Conservation (phyloP, 83 land plant species). For the Picea engelmannii region DNA sequence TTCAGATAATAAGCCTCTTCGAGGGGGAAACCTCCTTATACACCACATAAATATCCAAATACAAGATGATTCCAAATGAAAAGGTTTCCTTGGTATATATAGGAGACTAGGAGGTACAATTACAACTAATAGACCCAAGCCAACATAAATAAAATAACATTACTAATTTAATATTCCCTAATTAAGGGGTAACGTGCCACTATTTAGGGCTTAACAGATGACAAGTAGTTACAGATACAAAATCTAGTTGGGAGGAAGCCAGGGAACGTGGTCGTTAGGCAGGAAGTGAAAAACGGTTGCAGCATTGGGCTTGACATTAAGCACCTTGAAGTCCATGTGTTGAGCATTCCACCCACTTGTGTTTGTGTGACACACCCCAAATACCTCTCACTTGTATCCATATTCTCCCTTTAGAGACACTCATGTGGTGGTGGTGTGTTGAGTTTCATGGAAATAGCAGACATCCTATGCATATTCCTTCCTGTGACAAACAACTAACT, state of each 20-base stretch:
- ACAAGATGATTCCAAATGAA: no score
- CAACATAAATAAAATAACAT: no score
- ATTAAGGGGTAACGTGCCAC: no score
- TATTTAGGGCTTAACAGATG: no score
- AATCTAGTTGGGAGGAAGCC: conserved; percentile 22
- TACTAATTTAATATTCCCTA: no score
- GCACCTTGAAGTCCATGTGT: conserved; percentile 56
- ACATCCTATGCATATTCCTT: conserved; percentile 34
- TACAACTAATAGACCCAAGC: no score
- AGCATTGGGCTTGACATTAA: conserved; percentile 52
- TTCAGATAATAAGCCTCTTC: no score
- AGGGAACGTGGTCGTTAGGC: conserved; percentile 49
- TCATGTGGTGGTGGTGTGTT: conserved; percentile 19
- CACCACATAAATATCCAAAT: no score
- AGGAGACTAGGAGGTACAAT: no score
- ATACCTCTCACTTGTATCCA: conserved; percentile 34
- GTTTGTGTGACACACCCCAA: conserved; percentile 65
- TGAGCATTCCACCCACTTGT: conserved; percentile 64
- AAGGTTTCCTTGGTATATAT: no score
- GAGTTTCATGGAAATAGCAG: conserved; percentile 33
- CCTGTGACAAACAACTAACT: conserved; percentile 30
- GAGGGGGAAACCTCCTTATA: no score
- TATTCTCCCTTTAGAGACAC: conserved; percentile 43
- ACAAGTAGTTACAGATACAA: no score
- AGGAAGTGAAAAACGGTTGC: conserved; percentile 64